Evolutionary conservation across 2,329 filamentous ascomycete genomes (phyloP).

Genomic region (Penicillium sp.): DNA sequence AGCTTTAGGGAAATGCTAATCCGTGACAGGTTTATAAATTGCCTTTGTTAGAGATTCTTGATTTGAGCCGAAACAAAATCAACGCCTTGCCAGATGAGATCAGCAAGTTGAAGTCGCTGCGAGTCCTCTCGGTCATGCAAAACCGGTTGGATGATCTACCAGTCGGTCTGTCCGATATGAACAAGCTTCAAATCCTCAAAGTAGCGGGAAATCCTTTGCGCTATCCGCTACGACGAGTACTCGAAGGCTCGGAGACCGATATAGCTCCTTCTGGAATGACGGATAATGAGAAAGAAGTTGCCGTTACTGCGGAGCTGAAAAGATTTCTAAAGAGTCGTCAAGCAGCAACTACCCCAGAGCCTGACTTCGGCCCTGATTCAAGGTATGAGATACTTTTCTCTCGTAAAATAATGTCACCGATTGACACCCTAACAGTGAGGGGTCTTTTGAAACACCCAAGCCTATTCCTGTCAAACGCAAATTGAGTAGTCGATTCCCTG

Average conservation of each 20-base stretch:
- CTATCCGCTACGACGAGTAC: slow-evolving; percentile 74
- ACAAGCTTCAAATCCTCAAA: slow-evolving; percentile 84
- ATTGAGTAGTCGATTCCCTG: slow-evolving; percentile 61
- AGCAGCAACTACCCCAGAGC: slow-evolving; percentile 41
- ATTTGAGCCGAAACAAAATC: slow-evolving; percentile 87
- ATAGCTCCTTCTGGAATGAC: slow-evolving; percentile 58
- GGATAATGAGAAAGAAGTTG: slow-evolving; percentile 64
- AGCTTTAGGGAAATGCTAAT: slow-evolving; percentile 12
- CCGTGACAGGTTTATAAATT: slow-evolving; percentile 76
- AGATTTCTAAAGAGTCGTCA: slow-evolving; percentile 58
- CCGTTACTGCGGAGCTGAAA: slow-evolving; percentile 65
- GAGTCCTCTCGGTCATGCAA: slow-evolving; percentile 84
- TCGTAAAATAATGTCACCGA: not conserved
- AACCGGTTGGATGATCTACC: slow-evolving; percentile 87
- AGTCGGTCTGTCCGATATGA: slow-evolving; percentile 84
- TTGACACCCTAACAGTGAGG: slow-evolving; percentile 63
- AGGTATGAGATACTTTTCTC: slow-evolving; percentile 33
- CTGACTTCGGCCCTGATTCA: slow-evolving; percentile 53
- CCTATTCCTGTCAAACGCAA: slow-evolving; percentile 58
- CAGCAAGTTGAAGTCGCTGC: slow-evolving; percentile 78
- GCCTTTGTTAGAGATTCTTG: slow-evolving; percentile 85
- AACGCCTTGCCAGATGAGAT: slow-evolving; percentile 77
- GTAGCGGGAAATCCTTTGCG: slow-evolving; percentile 84
- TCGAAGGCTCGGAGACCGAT: slow-evolving; percentile 70
- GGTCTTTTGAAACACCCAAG: slow-evolving; percentile 75